These are phyloP conservation scores for Kregervanrija delftensis DNA, from an alignment of 805 yeast species.

Conservation along the genomic window DNA sequence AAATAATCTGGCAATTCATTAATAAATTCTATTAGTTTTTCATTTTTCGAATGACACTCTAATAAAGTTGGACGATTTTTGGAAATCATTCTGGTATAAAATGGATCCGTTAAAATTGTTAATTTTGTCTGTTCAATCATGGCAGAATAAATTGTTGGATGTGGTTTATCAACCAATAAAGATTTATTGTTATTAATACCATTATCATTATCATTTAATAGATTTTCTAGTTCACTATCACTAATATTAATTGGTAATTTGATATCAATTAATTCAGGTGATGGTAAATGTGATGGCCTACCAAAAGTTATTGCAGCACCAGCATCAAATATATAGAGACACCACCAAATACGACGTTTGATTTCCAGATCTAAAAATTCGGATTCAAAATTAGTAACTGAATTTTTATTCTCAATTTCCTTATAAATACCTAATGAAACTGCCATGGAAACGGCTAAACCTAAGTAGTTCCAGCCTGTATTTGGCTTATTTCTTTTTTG, in stretches of 20 bases:
- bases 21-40: constrained; percentile 34
- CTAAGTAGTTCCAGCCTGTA: constrained; percentile 63
- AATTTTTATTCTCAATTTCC: constrained; percentile 30
- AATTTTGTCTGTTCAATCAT: constrained; percentile 48
- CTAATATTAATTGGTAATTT: constrained; percentile 43
- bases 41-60: constrained; percentile 45
- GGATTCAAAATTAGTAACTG: constrained; percentile 5
- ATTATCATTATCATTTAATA: constrained; percentile 19
- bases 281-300: constrained; percentile 52
- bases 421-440: constrained; percentile 55
- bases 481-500: constrained; percentile 62
- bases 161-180: constrained; percentile 21
- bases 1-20: constrained; percentile 39
- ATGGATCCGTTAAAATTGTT: constrained; percentile 39
- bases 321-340: constrained; percentile 54
- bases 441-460: constrained; percentile 62
- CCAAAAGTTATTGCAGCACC: constrained; percentile 62
- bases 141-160: constrained; percentile 55
- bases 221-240: constrained; percentile 32
- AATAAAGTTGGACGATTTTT: constrained; percentile 40
- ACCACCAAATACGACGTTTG: constrained; percentile 65
- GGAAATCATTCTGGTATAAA: constrained; percentile 41
- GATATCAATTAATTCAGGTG: constrained; percentile 39
- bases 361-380: constrained; percentile 41
- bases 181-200: constrained; percentile 10